Conservation (phyloP, 2,329 filamentous ascomycete species). For the Penicillium sp. region DNA sequence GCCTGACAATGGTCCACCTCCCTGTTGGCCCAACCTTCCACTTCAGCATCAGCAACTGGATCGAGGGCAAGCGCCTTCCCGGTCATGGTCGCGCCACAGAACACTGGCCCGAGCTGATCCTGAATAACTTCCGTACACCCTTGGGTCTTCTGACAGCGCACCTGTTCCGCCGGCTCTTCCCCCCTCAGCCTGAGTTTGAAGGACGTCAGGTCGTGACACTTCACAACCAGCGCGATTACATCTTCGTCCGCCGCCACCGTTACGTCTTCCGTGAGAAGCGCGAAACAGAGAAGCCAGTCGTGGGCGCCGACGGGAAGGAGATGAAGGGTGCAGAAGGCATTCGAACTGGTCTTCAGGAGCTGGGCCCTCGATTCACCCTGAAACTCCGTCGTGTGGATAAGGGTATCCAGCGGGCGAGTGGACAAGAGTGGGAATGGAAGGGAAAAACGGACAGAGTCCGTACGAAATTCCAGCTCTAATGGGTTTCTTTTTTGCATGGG, state of each 20-base stretch:
- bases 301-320: constrained; percentile 75
- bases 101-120: constrained; percentile 82
- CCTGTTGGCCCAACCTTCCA: constrained; percentile 87
- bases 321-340: constrained; percentile 84
- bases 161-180: constrained; percentile 77
- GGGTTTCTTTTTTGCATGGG: constrained; percentile 23
- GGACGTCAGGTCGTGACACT: constrained; percentile 88
- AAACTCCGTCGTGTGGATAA: constrained; percentile 90
- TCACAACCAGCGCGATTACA: constrained; percentile 94
- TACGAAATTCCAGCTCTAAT: constrained; percentile 84
- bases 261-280: constrained; percentile 92
- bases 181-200: constrained; percentile 74
- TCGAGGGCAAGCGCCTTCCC: constrained; percentile 81
- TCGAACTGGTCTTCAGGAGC: constrained; percentile 81
- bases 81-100: constrained; percentile 88
- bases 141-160: constrained; percentile 84
- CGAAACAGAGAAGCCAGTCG: constrained; percentile 79
- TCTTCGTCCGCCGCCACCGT: constrained; percentile 85
- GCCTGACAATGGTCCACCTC: constrained; percentile 79
- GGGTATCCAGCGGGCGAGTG: constrained; percentile 73
- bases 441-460: constrained; percentile 89
- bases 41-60: constrained; percentile 86
- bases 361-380: constrained; percentile 78
- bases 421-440: constrained; percentile 96
- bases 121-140: constrained; percentile 94